Evolutionary conservation across 257 asterid genomes (phyloP).

Genomic region (Perilla frutescens): DNA sequence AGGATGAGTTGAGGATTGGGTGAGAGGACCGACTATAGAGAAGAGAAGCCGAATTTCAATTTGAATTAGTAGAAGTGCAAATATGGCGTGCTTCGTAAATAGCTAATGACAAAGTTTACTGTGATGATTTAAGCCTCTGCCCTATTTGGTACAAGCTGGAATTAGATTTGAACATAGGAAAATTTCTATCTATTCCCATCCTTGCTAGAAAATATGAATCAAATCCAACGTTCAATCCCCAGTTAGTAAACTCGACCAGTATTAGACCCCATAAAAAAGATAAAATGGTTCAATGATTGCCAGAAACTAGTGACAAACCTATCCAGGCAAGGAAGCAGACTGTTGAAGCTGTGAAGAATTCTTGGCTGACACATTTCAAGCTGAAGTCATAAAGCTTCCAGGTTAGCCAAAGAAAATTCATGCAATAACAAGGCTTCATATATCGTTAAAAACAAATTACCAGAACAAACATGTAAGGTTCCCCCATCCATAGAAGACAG

Average conservation of each 20-base stretch:
- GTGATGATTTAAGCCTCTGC: neutral
- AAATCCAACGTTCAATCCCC: neutral
- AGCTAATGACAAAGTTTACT: neutral
- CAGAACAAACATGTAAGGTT: conserved; percentile 86
- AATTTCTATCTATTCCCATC: neutral
- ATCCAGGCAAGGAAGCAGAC: conserved; percentile 67
- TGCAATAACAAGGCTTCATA: neutral
- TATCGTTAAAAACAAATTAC: conserved; percentile 44
- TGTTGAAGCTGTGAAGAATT: conserved; percentile 78
- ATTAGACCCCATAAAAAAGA: neutral
- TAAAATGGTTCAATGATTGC: conserved; percentile 5
- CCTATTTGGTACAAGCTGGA: neutral
- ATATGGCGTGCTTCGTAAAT: neutral
- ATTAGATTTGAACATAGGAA: neutral
- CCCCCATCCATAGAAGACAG: conserved; percentile 92
- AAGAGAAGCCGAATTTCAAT: neutral
- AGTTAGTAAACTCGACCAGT: neutral
- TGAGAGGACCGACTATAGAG: neutral
- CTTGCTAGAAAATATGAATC: neutral
- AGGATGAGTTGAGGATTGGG: neutral
- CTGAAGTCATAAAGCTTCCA: conserved; percentile 48
- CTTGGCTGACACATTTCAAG: conserved; percentile 66
- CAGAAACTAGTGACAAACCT: conserved; percentile 49
- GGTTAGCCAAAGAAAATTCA: conserved; percentile 15
- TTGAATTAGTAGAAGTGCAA: neutral